Base-by-base conservation (phyloP, 495 filamentous ascomycete genomes). In the Geopyxis carbonaria region DNA sequence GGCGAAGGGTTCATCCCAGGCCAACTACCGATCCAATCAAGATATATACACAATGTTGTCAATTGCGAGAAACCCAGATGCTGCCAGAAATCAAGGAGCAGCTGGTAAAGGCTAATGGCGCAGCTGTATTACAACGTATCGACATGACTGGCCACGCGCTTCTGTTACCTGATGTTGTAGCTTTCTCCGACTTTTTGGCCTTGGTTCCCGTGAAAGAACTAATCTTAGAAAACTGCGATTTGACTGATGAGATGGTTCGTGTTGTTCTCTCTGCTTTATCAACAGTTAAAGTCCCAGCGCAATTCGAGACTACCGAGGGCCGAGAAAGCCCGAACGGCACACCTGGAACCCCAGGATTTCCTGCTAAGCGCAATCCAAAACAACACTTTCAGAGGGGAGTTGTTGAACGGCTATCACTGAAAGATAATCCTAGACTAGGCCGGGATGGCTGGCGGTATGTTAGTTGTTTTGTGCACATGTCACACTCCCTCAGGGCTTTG, bases 1-100 rank as follows among this genome's bases (percentile, higher is more conserved):
- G 78, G 46, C 67, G 70, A 36, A 40, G 40, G 15, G 23, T 41
- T 9, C 49, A 52, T 21, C 21, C 39, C 18, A 69, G 67, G 22
- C 84, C 87, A 0, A 94, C 86, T 3, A 93, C 79, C 13, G 87
- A 93, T 53, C 87, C 89, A 4, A 68, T 85, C 6, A 71, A 86
- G 40, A 93, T 97, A 56, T 97, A 97, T 58, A 72, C 85, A 34
- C 72, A 89, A 40, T 95, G 89, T 56, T 95, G 89, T 51, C 86
- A 94, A 51, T 63, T 97, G 18, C 66, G 89, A 45, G 89, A 95
- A 60, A 86, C 84, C 0, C 80, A 80, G 1, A 80, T 92, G 25
- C 63, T 95, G 16, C 85, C 85, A 51, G 80, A 76, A 47, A 78
- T 97, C 24, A 81, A 76, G 11, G 80, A 86, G 42, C 82, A 93